phyloP scores from a whole-genome alignment of 495 filamentous ascomycete species.

The Pseudotulostoma volvatum region DNA sequence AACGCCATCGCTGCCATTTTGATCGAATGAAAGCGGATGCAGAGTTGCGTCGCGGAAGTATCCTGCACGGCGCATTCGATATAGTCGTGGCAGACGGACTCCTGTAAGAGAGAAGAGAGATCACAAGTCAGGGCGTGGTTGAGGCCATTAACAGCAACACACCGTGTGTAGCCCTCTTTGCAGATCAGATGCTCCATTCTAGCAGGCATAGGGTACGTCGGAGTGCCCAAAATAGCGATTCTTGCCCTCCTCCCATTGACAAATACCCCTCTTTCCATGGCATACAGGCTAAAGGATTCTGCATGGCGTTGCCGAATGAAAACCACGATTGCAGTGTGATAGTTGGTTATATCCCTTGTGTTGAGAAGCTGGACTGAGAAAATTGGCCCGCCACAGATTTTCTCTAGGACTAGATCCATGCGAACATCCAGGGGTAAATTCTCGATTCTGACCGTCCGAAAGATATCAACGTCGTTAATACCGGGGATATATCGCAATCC shows the following conservation, averaged over 20 bases:
- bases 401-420: conserved; percentile 12
- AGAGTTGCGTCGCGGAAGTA: conserved; percentile 3
- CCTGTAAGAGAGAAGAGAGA: conserved; percentile 2
- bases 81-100: conserved; percentile 3
- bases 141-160: conserved; percentile 7
- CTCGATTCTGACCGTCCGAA: conserved; percentile 20
- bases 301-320: conserved; percentile 17
- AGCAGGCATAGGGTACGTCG: conserved; percentile 16
- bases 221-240: conserved; percentile 16
- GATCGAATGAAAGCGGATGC: conserved; percentile 18
- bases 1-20: conserved; percentile 11
- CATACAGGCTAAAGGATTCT: conserved; percentile 7
- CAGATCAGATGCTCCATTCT: conserved; percentile 10
- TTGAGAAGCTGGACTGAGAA: conserved; percentile 15
- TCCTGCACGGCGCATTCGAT: conserved; percentile 14
- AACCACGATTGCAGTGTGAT: conserved; percentile 15
- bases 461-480: conserved; percentile 6
- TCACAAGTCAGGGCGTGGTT: neutral
- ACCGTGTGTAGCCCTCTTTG: conserved; percentile 16
- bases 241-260: conserved; percentile 5
- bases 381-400: conserved; percentile 13
- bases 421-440: conserved; percentile 10
- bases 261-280: conserved; percentile 5
- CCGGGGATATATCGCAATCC: conserved; percentile 20
- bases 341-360: conserved; percentile 15